These are phyloP conservation scores for Fragaria vesca DNA, from an alignment of 306 rosid species.

Conservation along the genomic window DNA sequence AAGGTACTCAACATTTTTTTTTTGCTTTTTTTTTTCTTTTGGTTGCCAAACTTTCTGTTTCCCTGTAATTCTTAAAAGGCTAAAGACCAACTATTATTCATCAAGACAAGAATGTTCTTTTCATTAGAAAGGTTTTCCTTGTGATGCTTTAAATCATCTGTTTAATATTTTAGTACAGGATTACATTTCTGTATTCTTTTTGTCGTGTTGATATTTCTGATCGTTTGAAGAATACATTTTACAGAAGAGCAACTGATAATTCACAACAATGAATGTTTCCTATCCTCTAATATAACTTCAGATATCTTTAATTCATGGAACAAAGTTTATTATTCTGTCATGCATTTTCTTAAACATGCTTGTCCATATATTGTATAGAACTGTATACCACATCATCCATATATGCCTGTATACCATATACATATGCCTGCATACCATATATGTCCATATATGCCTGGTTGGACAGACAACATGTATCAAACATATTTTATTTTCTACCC, in stretches of 20 bases:
- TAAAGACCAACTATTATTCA: background rate
- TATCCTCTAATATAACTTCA: background rate
- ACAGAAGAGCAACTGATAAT: background rate
- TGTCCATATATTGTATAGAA: background rate
- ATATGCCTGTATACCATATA: background rate
- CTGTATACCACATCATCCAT: background rate
- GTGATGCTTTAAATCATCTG: background rate
- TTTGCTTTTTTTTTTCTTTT: background rate
- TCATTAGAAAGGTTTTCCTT: background rate
- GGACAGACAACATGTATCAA: background rate
- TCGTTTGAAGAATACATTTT: background rate
- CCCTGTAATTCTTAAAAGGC: slow-evolving; percentile 8
- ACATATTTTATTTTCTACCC: background rate
- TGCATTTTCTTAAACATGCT: background rate
- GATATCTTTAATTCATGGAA: background rate
- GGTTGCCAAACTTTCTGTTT: slow-evolving; percentile 22
- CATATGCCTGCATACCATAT: too few species aligned
- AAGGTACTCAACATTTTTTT: slow-evolving; percentile 47
- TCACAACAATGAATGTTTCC: background rate
- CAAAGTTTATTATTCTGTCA: background rate
- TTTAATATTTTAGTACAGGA: background rate
- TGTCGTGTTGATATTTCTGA: background rate
- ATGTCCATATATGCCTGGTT: background rate
- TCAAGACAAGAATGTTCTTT: background rate
- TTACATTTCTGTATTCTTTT: background rate